Evolutionary conservation across 1,284 basidiomycete species (phyloP).

Genomic region (Cryptococcus depauperatus): DNA sequence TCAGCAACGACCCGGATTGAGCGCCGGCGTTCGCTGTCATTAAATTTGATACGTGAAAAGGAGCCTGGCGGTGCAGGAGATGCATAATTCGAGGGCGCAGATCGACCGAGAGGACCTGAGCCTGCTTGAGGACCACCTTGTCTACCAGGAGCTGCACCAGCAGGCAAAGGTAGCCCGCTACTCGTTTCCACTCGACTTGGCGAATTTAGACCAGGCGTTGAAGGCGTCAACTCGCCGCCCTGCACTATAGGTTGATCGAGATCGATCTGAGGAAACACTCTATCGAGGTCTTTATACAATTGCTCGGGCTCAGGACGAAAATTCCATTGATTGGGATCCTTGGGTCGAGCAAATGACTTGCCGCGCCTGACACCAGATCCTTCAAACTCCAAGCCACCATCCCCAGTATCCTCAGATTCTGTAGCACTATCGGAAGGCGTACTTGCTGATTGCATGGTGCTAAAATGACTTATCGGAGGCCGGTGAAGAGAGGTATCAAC

Average conservation of each 20-base stretch:
- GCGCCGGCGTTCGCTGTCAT: conserved; percentile 51
- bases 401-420: conserved; percentile 24
- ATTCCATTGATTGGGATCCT: conserved; percentile 53
- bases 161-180: conserved; percentile 37
- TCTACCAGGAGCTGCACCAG: neutral
- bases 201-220: conserved; percentile 48
- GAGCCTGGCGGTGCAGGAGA: neutral
- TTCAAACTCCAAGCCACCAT: conserved; percentile 5
- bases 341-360: conserved; percentile 34
- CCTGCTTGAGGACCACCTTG: neutral
- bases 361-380: conserved; percentile 15
- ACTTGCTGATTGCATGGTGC: conserved; percentile 8
- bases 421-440: conserved; percentile 27
- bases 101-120: neutral
- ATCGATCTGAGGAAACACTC: conserved; percentile 94
- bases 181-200: conserved; percentile 22
- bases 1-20: conserved; percentile 85
- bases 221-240: conserved; percentile 56
- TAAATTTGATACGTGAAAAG: conserved; percentile 19
- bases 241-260: conserved; percentile 94
- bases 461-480: neutral
- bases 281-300: conserved; percentile 85
- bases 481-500: conserved; percentile 22
- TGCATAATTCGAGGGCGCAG: neutral
- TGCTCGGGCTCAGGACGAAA: conserved; percentile 87